Conservation (phyloP, 352 stramenopile species). For the Blastocystis hominis region DNA sequence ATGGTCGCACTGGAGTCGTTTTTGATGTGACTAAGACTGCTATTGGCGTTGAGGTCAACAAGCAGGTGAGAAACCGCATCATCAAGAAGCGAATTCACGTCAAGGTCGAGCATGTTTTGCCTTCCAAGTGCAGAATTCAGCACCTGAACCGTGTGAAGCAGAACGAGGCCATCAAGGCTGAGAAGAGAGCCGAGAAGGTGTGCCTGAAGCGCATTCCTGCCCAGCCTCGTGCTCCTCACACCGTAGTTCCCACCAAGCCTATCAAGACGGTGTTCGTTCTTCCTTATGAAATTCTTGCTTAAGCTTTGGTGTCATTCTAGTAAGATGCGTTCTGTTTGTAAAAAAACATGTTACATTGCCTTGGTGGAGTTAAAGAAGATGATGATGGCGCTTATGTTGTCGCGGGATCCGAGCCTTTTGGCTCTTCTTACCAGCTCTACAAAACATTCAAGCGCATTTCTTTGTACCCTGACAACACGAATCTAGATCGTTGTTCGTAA, state of each 20-base stretch:
- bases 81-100: conserved; percentile 99
- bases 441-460: not conserved
- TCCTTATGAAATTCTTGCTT: conserved; percentile 58
- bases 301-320: conserved; percentile 32
- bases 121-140: conserved; percentile 94
- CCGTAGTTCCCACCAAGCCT: conserved; percentile 49
- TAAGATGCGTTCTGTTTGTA: conserved; percentile 52
- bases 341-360: not conserved
- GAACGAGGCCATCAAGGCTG: conserved; percentile 94
- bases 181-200: conserved; percentile 71
- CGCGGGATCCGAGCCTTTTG: conserved; percentile 75
- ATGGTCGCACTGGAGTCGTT: conserved; percentile 94
- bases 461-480: conserved; percentile 67
- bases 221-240: conserved; percentile 66
- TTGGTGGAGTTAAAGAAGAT: conserved; percentile 62
- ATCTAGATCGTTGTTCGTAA: conserved; percentile 76
- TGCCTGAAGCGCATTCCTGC: conserved; percentile 85
- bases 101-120: conserved; percentile 93
- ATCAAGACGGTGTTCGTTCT: conserved; percentile 55
- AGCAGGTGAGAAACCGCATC: conserved; percentile 90
- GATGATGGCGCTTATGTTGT: conserved; percentile 80
- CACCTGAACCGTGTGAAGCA: conserved; percentile 91
- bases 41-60: conserved; percentile 97
- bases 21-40: conserved; percentile 98
- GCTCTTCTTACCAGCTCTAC: conserved; percentile 73